Conservation (phyloP, 2,329 filamentous ascomycete species). For the Conoideocrella luteorostrata region DNA sequence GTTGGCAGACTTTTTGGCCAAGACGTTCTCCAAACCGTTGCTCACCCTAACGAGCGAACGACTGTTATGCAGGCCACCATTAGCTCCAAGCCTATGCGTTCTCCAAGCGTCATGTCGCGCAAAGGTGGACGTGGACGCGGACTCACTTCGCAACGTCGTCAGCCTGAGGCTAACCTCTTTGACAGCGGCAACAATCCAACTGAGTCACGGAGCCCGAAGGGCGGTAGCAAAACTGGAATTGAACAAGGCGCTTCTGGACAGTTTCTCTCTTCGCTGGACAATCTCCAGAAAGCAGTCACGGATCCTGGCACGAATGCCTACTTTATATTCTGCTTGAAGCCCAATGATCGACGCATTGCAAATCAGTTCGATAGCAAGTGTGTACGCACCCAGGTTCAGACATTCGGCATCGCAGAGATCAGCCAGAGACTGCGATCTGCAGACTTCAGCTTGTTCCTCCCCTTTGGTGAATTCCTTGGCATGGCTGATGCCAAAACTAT, state of each 20-base stretch:
- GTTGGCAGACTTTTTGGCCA: conserved; percentile 91
- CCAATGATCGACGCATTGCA: conserved; percentile 91
- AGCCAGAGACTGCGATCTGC: conserved; percentile 87
- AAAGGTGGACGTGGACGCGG: conserved; percentile 49
- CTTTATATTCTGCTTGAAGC: conserved; percentile 95
- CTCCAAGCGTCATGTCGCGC: conserved; percentile 84
- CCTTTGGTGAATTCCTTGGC: conserved; percentile 91
- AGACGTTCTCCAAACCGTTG: conserved; percentile 83
- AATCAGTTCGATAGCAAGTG: conserved; percentile 99
- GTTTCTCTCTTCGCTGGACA: conserved; percentile 82
- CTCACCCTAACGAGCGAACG: conserved; percentile 84
- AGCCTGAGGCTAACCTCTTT: conserved; percentile 27
- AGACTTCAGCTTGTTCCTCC: conserved; percentile 92
- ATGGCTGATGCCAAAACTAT: conserved; percentile 77
- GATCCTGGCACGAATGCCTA: conserved; percentile 84
- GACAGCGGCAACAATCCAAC: conserved; percentile 21
- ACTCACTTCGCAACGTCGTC: conserved; percentile 31
- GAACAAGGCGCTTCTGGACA: conserved; percentile 89
- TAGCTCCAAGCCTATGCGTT: conserved; percentile 87
- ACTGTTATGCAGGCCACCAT: conserved; percentile 95
- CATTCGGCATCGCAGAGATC: conserved; percentile 93
- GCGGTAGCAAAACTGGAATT: conserved; percentile 20
- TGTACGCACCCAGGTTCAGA: conserved; percentile 88
- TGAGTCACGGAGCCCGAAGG: conserved; percentile 39
- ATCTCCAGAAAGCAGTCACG: conserved; percentile 80